phyloP scores from a whole-genome alignment of 805 yeast species.

The Wickerhamomyces canadensis region DNA sequence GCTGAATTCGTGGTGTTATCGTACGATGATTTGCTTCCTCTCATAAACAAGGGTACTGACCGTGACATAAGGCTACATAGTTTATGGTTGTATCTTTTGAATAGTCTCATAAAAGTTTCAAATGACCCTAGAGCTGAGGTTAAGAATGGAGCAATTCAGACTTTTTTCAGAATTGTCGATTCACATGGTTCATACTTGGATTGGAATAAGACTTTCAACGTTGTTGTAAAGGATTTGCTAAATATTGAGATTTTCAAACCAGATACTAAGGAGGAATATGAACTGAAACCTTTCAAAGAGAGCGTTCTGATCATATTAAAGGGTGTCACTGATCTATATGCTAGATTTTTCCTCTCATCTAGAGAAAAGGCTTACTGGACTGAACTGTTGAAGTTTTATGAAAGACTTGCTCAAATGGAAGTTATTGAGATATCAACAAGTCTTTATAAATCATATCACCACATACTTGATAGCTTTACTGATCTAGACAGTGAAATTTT shows the following conservation, averaged over 20 bases:
- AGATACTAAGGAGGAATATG: slow-evolving; percentile 22
- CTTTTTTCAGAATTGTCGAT: slow-evolving; percentile 76
- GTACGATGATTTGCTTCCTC: slow-evolving; percentile 21
- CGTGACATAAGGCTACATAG: slow-evolving; percentile 29
- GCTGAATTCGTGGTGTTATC: slow-evolving; percentile 14
- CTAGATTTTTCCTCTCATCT: slow-evolving; percentile 42
- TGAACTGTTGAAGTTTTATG: slow-evolving; percentile 45
- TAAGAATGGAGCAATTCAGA: slow-evolving; percentile 84
- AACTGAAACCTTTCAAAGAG: slow-evolving; percentile 46
- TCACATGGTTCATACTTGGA: slow-evolving; percentile 56
- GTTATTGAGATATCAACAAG: slow-evolving; percentile 49
- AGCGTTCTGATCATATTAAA: slow-evolving; percentile 54
- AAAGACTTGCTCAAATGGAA: slow-evolving; percentile 33
- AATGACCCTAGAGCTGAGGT: slow-evolving; percentile 70
- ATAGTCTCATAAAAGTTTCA: slow-evolving; percentile 57
- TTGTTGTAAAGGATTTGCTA: slow-evolving; percentile 56
- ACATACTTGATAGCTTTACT: slow-evolving; percentile 35
- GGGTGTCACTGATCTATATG: slow-evolving; percentile 61
- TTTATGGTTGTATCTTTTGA: slow-evolving; percentile 61
- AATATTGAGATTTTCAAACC: slow-evolving; percentile 10
- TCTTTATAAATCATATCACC: slow-evolving; percentile 49
- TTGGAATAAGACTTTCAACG: slow-evolving; percentile 64
- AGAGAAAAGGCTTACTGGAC: slow-evolving; percentile 43
- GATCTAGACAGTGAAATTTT: slow-evolving; percentile 28
- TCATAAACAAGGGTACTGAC: slow-evolving; percentile 19